phyloP scores from a whole-genome alignment of 768 basidiomycete species.

The Termitomyces sp. region DNA sequence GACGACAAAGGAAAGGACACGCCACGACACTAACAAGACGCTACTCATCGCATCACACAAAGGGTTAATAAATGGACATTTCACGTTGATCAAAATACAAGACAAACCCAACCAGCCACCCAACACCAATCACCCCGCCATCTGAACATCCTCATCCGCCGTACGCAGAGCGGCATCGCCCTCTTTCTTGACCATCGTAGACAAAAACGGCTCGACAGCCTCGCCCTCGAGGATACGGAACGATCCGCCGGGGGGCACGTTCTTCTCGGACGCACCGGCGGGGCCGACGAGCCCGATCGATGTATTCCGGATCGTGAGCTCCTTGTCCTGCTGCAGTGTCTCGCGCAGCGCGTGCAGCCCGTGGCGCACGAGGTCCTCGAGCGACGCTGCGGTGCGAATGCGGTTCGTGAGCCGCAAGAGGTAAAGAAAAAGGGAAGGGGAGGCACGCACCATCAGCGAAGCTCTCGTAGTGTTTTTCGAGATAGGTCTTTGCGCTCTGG shows the following conservation, averaged over 20 bases:
- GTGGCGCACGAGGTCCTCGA: slow-evolving; percentile 88
- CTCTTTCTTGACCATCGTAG: slow-evolving; percentile 74
- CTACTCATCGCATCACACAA: too few species aligned
- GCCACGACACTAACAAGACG: too few species aligned
- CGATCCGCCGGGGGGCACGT: slow-evolving; percentile 44
- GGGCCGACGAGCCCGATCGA: slow-evolving; percentile 91
- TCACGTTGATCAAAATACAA: too few species aligned
- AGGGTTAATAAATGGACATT: too few species aligned
- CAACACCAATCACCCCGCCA: slow-evolving; percentile 56
- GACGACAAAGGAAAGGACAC: too few species aligned
- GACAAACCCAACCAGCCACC: too few species aligned
- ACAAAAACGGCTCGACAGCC: slow-evolving; percentile 65
- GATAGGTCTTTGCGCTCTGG: slow-evolving; percentile 97
- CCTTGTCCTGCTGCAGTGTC: slow-evolving; percentile 98
- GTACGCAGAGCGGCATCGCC: slow-evolving; percentile 31
- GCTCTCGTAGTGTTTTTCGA: slow-evolving; percentile 89
- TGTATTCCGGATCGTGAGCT: slow-evolving; percentile 88
- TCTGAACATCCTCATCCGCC: slow-evolving; percentile 78
- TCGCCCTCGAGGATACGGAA: slow-evolving; percentile 92
- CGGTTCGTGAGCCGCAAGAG: not conserved
- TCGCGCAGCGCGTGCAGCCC: slow-evolving; percentile 94
- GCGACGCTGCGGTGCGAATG: slow-evolving; percentile 44
- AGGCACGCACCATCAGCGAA: slow-evolving; percentile 72
- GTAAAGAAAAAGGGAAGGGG: not conserved
- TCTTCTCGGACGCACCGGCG: slow-evolving; percentile 51